A percentile compares a stretch with the other conserved stretches of the same genome.
Conservation (phyloP, 495 filamentous ascomycete species). For the Neurospora sp. region DNA sequence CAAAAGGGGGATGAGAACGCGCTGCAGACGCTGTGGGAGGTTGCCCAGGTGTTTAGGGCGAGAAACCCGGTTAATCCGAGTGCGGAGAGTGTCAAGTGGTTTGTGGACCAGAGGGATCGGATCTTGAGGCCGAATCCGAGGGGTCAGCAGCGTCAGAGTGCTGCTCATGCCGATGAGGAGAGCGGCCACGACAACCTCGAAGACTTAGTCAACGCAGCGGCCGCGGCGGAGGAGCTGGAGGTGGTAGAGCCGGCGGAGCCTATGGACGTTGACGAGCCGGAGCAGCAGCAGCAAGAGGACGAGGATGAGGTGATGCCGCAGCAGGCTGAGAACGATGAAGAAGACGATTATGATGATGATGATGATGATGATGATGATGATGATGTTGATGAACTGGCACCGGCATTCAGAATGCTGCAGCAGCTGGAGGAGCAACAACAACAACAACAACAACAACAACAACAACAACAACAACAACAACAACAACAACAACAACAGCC, state of each 20-base stretch:
- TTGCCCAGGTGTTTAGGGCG: background rate
- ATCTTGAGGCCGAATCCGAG: background rate
- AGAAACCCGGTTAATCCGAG: background rate
- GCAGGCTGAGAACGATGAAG: background rate
- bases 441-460: background rate
- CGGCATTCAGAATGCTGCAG: background rate
- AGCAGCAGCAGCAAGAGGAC: background rate
- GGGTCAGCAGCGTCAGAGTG: too few relatives aligned
- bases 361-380: background rate
- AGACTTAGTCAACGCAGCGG: background rate
- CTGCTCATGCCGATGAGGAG: background rate
- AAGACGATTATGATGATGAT: background rate
- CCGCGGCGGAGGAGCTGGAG: background rate
- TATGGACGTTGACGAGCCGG: background rate
- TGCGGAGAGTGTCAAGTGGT: slow-evolving; percentile 6
- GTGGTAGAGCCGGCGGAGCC: background rate
- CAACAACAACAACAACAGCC: background rate
- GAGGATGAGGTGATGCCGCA: background rate
- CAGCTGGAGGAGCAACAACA: background rate
- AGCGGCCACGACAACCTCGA: background rate
- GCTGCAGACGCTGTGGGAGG: slow-evolving; percentile 10
- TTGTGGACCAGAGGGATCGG: background rate
- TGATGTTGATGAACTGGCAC: background rate
- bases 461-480: background rate
- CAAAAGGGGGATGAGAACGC: background rate